Evolutionary conservation across 176 grass and related monocot genomes (phyloP), one percentile per base, ranked within the genome.

Genomic region (Avena atlantica): DNA sequence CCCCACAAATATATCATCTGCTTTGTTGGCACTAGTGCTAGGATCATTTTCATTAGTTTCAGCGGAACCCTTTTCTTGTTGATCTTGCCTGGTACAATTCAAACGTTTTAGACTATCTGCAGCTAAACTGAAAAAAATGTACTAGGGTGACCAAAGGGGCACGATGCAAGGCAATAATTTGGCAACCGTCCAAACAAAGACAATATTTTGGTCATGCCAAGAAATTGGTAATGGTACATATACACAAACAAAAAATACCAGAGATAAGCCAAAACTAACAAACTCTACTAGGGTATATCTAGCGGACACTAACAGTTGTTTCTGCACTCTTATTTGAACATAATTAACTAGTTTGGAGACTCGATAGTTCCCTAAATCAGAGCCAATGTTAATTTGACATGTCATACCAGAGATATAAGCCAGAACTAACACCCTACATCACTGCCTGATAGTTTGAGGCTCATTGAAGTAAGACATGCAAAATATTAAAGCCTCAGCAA

Each of bases 1-100:
- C 52, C 89, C 96, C 76, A 90, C 31, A 90, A 94, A 96, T 19
- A 91, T 84, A 81, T 94, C 86, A 86, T 98, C 84, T 62, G 91
- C 89, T 88, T 92, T 88, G 57, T 85, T 85, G 42, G 56, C 24
- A 89, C 57, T 66, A 85, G 76, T 75, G 69, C 84, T 70, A 80
- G 80, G 63, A 37, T 89, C 82, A 72, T 84, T 91, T 84, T 91
- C 83, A 78, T 89, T 78, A 79, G 83, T 29, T 36, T 93, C 85
- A 83, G 75, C 62, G 79, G 87, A 83, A 61, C 62, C 60, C 68
- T 88, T 94, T 91, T 94, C 94, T 83, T 84, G 86, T 90, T 95
- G 87, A 84, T 91, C 87, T 86, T 96, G 92, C 85, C 93, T 95
- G 84, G 65, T 76, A 87, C 70, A 78, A 19, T 80, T 71, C 44